These are phyloP conservation scores for Melanopsichium pennsylvanicum DNA, from an alignment of 1,284 basidiomycete species.

Conservation along the genomic window DNA sequence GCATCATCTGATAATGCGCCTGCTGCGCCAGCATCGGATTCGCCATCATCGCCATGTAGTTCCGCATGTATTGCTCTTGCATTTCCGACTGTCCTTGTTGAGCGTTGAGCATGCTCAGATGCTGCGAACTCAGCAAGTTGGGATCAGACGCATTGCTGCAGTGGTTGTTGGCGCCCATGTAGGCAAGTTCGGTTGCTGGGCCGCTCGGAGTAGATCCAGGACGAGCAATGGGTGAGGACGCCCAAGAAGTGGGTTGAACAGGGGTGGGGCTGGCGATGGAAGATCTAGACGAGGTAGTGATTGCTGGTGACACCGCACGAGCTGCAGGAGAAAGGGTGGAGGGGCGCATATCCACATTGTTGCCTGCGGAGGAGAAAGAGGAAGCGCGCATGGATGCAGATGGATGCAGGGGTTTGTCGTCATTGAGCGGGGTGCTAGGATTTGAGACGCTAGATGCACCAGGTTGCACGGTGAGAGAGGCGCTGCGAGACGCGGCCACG, in stretches of 20 bases:
- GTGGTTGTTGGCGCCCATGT: not conserved
- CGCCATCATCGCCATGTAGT: slow-evolving; percentile 50
- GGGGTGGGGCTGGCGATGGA: slow-evolving; percentile 24
- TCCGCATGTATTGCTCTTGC: slow-evolving; percentile 47
- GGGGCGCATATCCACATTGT: slow-evolving; percentile 1
- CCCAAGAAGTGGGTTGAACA: not conserved
- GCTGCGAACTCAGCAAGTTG: slow-evolving; percentile 30
- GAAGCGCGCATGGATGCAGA: slow-evolving; percentile 4
- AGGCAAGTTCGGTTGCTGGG: not conserved
- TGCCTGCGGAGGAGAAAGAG: slow-evolving; percentile 9
- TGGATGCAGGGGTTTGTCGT: slow-evolving; percentile 5
- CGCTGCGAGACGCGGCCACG: not conserved
- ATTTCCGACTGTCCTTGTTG: slow-evolving; percentile 37
- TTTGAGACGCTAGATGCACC: not conserved
- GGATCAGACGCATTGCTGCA: too few species aligned
- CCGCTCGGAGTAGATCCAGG: slow-evolving; percentile 14
- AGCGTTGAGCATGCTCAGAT: slow-evolving; percentile 29
- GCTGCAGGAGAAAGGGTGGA: slow-evolving; percentile 7
- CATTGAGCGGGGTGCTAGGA: not conserved
- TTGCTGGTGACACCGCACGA: slow-evolving; percentile 22
- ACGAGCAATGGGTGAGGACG: slow-evolving; percentile 13
- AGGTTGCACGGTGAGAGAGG: slow-evolving; percentile 19
- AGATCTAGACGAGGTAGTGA: slow-evolving; percentile 26
- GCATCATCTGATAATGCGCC: slow-evolving; percentile 44
- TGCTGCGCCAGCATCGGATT: slow-evolving; percentile 44